phyloP scores from a whole-genome alignment of 129 eudicot species.

The Apium graveolens region DNA sequence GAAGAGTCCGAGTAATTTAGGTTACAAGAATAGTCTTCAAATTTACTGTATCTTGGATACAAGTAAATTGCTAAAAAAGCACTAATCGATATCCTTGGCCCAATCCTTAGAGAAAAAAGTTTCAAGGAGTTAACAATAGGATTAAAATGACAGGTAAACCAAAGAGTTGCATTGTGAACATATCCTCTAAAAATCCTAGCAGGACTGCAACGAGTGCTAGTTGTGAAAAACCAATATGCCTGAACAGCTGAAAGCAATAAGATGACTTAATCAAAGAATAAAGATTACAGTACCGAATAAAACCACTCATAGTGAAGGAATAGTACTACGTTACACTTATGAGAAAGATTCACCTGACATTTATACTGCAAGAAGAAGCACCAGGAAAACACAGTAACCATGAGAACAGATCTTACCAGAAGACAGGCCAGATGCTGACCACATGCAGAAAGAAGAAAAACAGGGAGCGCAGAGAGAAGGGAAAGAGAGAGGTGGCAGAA shows the following conservation, averaged over 20 bases:
- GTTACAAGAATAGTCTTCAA: background rate
- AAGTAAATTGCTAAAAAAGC: too few species aligned
- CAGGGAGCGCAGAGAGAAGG: too few species aligned
- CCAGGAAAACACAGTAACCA: background rate
- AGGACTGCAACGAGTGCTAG: background rate
- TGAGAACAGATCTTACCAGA: background rate
- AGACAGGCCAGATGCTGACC: background rate
- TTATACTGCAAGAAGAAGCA: background rate
- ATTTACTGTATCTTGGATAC: too few species aligned
- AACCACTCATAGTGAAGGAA: background rate
- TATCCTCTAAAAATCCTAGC: background rate
- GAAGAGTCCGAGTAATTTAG: too few species aligned
- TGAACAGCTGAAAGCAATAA: background rate
- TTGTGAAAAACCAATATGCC: background rate
- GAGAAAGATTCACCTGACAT: background rate
- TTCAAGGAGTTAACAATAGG: background rate
- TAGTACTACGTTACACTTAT: background rate
- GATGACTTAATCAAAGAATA: background rate
- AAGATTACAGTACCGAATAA: too few species aligned
- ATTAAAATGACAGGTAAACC: background rate
- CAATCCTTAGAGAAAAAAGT: background rate
- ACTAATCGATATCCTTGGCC: background rate
- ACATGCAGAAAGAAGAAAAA: too few species aligned
- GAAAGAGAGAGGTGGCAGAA: too few species aligned
- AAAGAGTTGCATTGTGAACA: background rate